Evolutionary conservation across 371 early-diverging fungal genomes (phyloP).

Genomic region (Rhizopus arrhizus): DNA sequence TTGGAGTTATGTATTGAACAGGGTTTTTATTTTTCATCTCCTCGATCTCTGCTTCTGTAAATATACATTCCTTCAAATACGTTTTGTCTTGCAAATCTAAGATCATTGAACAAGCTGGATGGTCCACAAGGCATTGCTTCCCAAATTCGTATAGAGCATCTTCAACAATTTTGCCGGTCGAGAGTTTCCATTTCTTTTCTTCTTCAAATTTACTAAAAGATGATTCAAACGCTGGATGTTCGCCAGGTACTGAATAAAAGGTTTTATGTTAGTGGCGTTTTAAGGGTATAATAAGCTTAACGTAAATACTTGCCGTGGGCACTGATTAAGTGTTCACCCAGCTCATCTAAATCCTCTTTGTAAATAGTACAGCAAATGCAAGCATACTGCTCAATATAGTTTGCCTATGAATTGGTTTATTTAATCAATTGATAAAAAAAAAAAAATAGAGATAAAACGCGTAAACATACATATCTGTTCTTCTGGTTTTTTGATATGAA

Average conservation of each 20-base stretch:
- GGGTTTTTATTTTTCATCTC: not conserved
- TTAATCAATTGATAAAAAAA: constrained; percentile 1
- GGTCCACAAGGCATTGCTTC: too few species aligned
- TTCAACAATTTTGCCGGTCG: too few species aligned
- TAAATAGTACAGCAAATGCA: constrained; percentile 2
- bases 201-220: too few species aligned
- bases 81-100: not conserved
- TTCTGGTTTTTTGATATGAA: constrained; percentile 6
- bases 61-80: not conserved
- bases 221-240: not conserved
- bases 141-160: too few species aligned
- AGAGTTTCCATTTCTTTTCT: too few species aligned
- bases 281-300: constrained; percentile 1
- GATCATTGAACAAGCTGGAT: too few species aligned
- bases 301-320: not conserved
- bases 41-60: constrained; percentile 1
- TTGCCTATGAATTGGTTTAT: constrained; percentile 1
- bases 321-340: constrained; percentile 1
- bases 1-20: not conserved
- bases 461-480: too few species aligned
- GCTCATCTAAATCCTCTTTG: constrained; percentile 5
- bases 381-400: constrained; percentile 2
- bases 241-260: constrained; percentile 2
- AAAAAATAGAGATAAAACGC: too few species aligned
- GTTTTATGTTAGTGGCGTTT: constrained; percentile 1